These are phyloP conservation scores for Tulasnella sp. DNA, from an alignment of 768 basidiomycete genomes.

Conservation along the genomic window DNA sequence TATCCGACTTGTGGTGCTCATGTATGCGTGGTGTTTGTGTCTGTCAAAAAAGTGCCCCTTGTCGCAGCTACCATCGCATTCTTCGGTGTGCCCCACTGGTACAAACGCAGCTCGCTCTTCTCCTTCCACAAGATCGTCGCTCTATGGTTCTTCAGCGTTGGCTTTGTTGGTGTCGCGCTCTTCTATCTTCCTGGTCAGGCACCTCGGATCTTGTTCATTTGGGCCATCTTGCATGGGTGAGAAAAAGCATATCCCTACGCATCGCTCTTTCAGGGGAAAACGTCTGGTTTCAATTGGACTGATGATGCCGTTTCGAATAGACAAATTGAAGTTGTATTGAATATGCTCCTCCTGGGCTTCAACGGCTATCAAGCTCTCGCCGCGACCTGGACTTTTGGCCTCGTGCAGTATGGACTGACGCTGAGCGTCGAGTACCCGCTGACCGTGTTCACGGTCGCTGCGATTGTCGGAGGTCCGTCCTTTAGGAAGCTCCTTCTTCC, in stretches of 20 bases:
- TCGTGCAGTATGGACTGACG: neutral
- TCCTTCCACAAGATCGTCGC: neutral
- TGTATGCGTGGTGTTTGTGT: too few relatives aligned
- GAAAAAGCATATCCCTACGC: neutral
- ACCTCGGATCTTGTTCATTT: neutral
- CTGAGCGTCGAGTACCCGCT: neutral
- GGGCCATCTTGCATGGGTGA: conserved; percentile 3
- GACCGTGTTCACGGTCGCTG: neutral
- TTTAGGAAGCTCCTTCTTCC: too few relatives aligned
- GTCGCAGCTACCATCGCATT: neutral
- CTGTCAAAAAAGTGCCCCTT: neutral
- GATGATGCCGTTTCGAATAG: neutral
- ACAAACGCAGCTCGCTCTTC: neutral
- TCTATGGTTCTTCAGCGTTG: neutral
- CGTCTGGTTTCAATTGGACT: too few relatives aligned
- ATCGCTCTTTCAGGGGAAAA: too few relatives aligned
- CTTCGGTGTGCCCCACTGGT: neutral
- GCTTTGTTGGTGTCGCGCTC: neutral
- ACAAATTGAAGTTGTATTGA: neutral
- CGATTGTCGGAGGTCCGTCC: neutral
- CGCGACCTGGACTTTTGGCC: neutral
- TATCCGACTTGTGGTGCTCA: too few relatives aligned
- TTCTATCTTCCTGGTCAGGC: neutral
- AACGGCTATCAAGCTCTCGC: neutral
- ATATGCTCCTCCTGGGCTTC: neutral